Percentiles rank a stretch among this genome's conserved stretches.
These are phyloP conservation scores for Linnemannia exigua DNA, from an alignment of 192 early-diverging fungal species.

Conservation along the genomic window DNA sequence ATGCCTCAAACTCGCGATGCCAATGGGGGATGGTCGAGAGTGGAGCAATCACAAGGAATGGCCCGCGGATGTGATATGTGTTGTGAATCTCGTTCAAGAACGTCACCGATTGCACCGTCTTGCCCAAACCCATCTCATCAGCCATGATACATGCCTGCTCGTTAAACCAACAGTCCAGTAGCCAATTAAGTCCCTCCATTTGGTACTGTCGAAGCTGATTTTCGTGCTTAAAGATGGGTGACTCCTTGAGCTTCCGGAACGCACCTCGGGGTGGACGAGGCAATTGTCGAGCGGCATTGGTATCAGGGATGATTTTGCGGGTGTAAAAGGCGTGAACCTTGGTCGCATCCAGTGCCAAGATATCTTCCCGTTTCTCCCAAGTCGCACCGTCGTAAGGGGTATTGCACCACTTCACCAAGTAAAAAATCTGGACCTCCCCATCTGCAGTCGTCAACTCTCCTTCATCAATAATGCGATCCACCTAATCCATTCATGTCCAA, in stretches of 20 bases:
- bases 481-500: conserved; percentile 49
- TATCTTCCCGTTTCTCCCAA: conserved; percentile 74
- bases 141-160: conserved; percentile 88
- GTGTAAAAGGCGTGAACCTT: conserved; percentile 77
- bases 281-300: conserved; percentile 58
- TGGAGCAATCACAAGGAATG: conserved; percentile 78
- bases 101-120: conserved; percentile 83
- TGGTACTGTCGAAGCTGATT: conserved; percentile 83
- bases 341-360: conserved; percentile 70
- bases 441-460: conserved; percentile 73
- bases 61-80: conserved; percentile 73
- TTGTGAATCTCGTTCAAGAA: conserved; percentile 79
- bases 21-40: conserved; percentile 72
- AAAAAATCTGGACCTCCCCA: conserved; percentile 71
- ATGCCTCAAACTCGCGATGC: conserved; percentile 67
- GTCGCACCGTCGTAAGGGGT: conserved; percentile 80
- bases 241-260: conserved; percentile 71
- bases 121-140: conserved; percentile 96
- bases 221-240: conserved; percentile 78
- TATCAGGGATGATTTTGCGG: conserved; percentile 67
- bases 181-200: conserved; percentile 88
- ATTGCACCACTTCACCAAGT: conserved; percentile 82
- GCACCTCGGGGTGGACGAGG: conserved; percentile 61
- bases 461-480: conserved; percentile 89
- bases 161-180: conserved; percentile 83